Base-by-base conservation (phyloP, 2,329 filamentous ascomycete genomes). In the Penicillium sp. region DNA sequence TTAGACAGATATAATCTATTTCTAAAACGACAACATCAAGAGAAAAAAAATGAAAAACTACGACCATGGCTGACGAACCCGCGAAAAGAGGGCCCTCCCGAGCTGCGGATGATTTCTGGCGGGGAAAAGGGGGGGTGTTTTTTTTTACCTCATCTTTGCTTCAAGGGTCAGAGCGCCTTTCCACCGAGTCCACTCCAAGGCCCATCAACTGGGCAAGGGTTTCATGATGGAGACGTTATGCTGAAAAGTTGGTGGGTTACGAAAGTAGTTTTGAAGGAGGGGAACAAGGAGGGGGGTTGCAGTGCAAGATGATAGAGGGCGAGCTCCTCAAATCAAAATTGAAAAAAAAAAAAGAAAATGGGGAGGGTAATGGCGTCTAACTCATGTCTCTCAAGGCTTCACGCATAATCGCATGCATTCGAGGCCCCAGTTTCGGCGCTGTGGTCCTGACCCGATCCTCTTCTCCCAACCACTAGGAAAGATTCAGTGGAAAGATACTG, bases 31-130 rank as follows among this genome's bases (percentile, higher is more conserved):
- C 40, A 6, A 34, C 8, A 25, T 11, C 29, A 32, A 32, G 11
- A 43, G 24, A 25, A 9, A 43, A 34, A 28, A n/a, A 5, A 7
- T 18, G 29, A n/a, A 25, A 42, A 13, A 33, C 9, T 9, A 25
- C 28, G 13, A 35, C 33, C 11, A 43, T 25, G 18, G 11, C 18
- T 27, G 13, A 43, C 9, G 24, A 13, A 25, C 29, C 33, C 13
- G 27, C 12, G 39, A 34, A 34, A 46, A 36, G 13, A 36, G 25
- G 38, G 24, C 34, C 38, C 34, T 43, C 41, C 36, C 40, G 40
- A 43, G 40, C 25, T 43, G 11, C 29, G 40, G 29, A 43, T 35
- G 40, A 43, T 35, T 43, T 43, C 40, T 28, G 29, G 40, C 29
- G 29, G 40, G 40, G 29, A 32, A 32, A 32, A 11, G 29, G 40